Base-by-base conservation (phyloP, 805 yeast species). In the Metschnikowia bowlesiae region DNA sequence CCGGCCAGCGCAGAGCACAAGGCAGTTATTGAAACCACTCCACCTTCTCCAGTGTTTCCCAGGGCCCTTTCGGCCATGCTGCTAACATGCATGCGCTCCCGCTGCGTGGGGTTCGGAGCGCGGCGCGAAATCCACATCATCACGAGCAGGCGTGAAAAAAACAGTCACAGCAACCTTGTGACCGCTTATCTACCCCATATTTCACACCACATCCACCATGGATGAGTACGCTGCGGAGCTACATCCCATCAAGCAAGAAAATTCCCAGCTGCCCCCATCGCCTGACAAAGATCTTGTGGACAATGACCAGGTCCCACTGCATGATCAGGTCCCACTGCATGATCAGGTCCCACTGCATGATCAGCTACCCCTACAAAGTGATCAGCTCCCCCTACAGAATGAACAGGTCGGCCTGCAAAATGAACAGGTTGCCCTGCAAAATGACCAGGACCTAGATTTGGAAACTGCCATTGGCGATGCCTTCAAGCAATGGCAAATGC, bases 391-490 rank as follows among this genome's bases (percentile, higher is more conserved):
- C 5, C 22, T 22, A 3, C 22, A 22, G 2, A 16, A 16, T 22
- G 22, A 4, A 2, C 22, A 22, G 22, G 22, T 22, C 22, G 5
- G 5, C 22, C 22, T 22, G 5, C 36, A 34, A 34, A 34, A 34
- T 34, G 16, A n/a, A 7, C 28, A 22, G 22, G 22, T 22, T 16
- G 9, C 32, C 9, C 39, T 35, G 46, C 33, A 35, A 5, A 26
- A 10, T n/a, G 37, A 32, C 14, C 48, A 41, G 14, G 59, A 57
- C 49, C 44, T 57, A 31, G 57, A 45, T 8, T 50, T 58, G 22
- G 69, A 69, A 47, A 63, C 62, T 40, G 73, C 74, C 34, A 69
- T 72, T 39, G 75, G 73, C 14, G 68, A 68, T 52, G 76, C 70
- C 0, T 69, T 73, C 53, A 52, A 62, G 62, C 55, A 71, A 59